A percentile compares a stretch with the other conserved stretches of the same genome.
Evolutionary conservation across 192 early-diverging fungal genomes (phyloP).

Genomic region (Gaertneriomyces sp.): DNA sequence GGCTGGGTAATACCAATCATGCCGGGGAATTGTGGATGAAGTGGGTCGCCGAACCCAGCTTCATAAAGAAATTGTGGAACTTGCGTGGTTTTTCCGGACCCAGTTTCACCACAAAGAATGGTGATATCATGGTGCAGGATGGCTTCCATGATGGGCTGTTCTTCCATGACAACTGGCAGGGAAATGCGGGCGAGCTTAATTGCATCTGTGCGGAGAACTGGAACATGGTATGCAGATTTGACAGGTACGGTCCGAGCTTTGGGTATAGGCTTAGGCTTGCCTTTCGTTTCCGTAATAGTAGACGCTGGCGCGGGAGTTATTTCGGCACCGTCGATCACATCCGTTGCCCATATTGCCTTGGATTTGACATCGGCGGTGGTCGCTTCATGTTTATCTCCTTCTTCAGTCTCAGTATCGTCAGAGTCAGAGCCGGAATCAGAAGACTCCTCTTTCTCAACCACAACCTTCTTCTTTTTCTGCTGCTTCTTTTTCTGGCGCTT

Average conservation of each 20-base stretch:
- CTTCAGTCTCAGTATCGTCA: constrained; percentile 12
- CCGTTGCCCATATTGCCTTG: not conserved
- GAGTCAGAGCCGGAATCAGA: not conserved
- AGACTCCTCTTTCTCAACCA: constrained; percentile 13
- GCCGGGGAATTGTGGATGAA: constrained; percentile 67
- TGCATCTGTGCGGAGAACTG: constrained; percentile 67
- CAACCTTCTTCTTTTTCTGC: constrained; percentile 34
- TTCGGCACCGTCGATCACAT: not conserved
- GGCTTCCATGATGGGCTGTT: constrained; percentile 97
- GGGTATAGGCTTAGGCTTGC: not conserved
- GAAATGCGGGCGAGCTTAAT: constrained; percentile 73
- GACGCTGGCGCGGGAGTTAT: not conserved
- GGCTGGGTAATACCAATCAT: constrained; percentile 98
- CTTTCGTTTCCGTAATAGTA: not conserved
- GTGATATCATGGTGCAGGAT: constrained; percentile 81
- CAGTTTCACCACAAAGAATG: constrained; percentile 97
- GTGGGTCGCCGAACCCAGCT: constrained; percentile 90
- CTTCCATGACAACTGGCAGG: constrained; percentile 89
- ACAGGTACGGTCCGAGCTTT: not conserved
- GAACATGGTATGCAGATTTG: constrained; percentile 47
- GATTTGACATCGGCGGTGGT: not conserved
- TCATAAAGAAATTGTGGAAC: constrained; percentile 98
- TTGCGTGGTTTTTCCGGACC: constrained; percentile 91
- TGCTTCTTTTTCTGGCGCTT: constrained; percentile 39
- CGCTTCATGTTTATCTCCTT: not conserved